Evolutionary conservation across 2,329 filamentous ascomycete genomes (phyloP), one percentile per base, ranked within the genome.

Genomic region (Sphaceloma murrayae): DNA sequence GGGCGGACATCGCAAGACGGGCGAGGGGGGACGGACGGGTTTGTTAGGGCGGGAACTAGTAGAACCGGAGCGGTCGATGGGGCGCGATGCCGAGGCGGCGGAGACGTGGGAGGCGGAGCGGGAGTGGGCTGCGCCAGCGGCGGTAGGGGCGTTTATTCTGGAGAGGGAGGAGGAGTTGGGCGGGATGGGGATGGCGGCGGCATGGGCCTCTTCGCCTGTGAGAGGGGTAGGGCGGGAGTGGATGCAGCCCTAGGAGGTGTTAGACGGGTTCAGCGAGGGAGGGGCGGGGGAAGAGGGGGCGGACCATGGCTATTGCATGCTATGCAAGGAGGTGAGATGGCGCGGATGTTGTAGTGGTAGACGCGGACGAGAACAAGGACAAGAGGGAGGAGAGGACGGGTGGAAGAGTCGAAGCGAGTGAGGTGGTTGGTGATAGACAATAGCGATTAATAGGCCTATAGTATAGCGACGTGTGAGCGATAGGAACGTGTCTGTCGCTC

Each of bases 11-110:
- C 44, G 38, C 16, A 43, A 40, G 21, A 50, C 48, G 0, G 52
- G 56, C 2, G 45, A 50, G 6, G 52, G 56, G n/a, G 49, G 34
- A 16, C 51, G 51, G 22, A 61, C 46, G 9, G 53, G 55, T 21
- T 48, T 38, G 49, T 60, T 60, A 4, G 56, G 55, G 10, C 53
- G 55, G 3, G 42, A 34, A 21, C 24, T 17, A 3, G 42, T 24
- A 31, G 21, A 27, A 34, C 21, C 27, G 43, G 19, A 17, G 46
- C 32, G 48, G 13, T 31, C 42, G 21, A 27, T 14, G 30, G 21
- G 48, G 34, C 22, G 26, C 45, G 19, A 18, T 11, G 43, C 26
- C 32, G 47, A 22, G 39, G 26, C 24, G 22, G 16, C 33, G n/a
- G 30, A 18, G 18, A 43, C 45, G 45, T 29, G 32, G 27, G 38